Conservation (phyloP, 192 early-diverging fungal genomes). For the Coemansia sp. region DNA sequence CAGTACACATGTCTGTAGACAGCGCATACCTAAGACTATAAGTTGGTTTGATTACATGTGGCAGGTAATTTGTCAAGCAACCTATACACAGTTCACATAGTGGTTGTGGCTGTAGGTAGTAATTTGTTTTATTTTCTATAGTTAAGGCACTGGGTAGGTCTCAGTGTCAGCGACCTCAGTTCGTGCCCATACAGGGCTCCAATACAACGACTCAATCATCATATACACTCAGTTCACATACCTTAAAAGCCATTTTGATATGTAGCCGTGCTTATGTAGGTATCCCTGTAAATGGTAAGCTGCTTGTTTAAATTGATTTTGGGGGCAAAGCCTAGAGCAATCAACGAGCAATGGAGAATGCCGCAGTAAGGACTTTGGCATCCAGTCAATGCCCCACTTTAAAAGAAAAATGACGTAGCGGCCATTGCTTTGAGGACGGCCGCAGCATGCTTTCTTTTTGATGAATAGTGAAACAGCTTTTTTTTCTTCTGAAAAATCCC, state of each 20-base stretch:
- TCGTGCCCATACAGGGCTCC: no score
- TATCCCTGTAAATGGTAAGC: no score
- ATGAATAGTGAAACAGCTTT: neutral
- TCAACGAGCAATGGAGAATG: neutral
- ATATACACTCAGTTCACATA: rapidly evolving
- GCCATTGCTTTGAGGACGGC: neutral
- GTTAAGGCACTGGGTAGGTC: no score
- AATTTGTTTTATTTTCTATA: no score
- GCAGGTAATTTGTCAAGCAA: neutral
- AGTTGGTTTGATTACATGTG: neutral
- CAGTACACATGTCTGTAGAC: neutral
- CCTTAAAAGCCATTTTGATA: no score
- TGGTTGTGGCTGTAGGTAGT: no score
- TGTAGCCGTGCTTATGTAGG: no score
- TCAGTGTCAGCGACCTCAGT: no score
- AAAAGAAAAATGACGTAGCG: neutral
- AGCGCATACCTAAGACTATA: neutral
- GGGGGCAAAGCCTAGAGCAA: no score
- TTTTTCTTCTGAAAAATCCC: no score
- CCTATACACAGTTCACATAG: neutral
- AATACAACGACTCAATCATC: no score
- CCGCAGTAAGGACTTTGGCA: neutral
- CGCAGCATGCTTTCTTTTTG: neutral
- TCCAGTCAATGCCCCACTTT: neutral
- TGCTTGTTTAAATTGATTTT: no score